Base-by-base conservation (phyloP, 441 rosid species). In the Sinapis alba region DNA sequence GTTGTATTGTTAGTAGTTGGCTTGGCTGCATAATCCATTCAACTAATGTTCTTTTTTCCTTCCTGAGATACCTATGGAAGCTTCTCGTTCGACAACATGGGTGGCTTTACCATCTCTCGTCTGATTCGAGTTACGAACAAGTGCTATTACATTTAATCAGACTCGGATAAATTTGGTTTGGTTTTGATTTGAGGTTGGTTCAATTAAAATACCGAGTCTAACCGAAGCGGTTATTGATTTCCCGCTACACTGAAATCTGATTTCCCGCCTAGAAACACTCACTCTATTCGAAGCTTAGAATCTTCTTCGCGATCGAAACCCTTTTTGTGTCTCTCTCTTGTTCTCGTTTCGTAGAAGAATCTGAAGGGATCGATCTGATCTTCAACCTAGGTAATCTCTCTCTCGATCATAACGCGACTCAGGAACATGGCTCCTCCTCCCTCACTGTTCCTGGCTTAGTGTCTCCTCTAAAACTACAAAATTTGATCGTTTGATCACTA, bases 21-120 rank as follows among this genome's bases (percentile, higher is more conserved):
- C 27, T 27, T 92, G 93, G 84, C 89, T 92, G 30, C 92, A 87
- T 50, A 89, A 89, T 84, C 99, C 96, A 94, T 85, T 92, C 96
- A 2, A 90, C 72, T 1, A 94, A 76, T 7, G 97, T n/a, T n/a
- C n/a, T 64, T 59, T 94, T 73, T 87, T 85, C 83, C 86, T 89
- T 88, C 81, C 86, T 19, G 91, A 84, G 71, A 90, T 77, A 60
- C 91, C 96, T 15, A 92, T 84, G 1, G 97, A 83, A 51, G 94
- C 95, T 83, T 94, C n/a, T n/a, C n/a, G n/a, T n/a, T n/a, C n/a
- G n/a, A n/a, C n/a, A n/a, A n/a, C n/a, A n/a, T n/a, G n/a, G n/a
- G n/a, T n/a, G n/a, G n/a, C n/a, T n/a, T n/a, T n/a, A n/a, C n/a
- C n/a, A 32, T 32, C 38, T 32, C 38, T 32, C 38, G 34, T 30